A percentile compares a stretch with the other conserved stretches of the same genome.
Conservation (phyloP, 2,329 filamentous ascomycete genomes). For the Aspergillus felis region DNA sequence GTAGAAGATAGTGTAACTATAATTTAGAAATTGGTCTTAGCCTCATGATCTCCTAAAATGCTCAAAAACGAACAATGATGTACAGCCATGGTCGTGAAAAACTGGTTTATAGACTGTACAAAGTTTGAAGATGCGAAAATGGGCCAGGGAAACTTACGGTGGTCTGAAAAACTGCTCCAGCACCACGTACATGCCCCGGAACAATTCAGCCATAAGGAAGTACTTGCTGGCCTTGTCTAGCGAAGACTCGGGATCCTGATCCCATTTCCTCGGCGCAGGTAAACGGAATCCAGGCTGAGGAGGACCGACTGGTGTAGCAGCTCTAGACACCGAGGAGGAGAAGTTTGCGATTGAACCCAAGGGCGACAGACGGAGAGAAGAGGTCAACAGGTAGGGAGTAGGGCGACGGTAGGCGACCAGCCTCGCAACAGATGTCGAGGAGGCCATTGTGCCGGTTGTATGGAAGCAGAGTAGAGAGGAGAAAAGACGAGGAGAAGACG, state of each 20-base stretch:
- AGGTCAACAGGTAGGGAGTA: conserved; percentile 24
- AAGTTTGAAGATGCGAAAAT: too few relatives aligned
- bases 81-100: not conserved
- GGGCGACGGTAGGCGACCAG: conserved; percentile 41
- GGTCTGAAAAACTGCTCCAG: conserved; percentile 97
- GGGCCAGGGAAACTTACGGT: conserved; percentile 64
- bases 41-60: not conserved
- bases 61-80: not conserved
- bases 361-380: conserved; percentile 26
- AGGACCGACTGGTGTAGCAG: conserved; percentile 67
- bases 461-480: conserved; percentile 11
- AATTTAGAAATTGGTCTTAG: not conserved
- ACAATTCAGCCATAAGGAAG: conserved; percentile 94
- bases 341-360: conserved; percentile 54
- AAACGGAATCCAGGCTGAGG: conserved; percentile 79
- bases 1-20: conserved; percentile 97
- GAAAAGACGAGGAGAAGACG: conserved; percentile 7
- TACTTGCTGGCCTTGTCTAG: conserved; percentile 85
- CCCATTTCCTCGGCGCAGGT: conserved; percentile 69
- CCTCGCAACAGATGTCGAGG: conserved; percentile 42
- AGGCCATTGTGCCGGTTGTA: conserved; percentile 37
- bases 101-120: not conserved
- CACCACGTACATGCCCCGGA: conserved; percentile 95
- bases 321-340: conserved; percentile 59
- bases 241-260: conserved; percentile 70